A percentile compares a stretch with the other conserved stretches of the same genome.
These are phyloP conservation scores for Paecilomyces sp. DNA, from an alignment of 2,329 filamentous ascomycete genomes.

Conservation along the genomic window DNA sequence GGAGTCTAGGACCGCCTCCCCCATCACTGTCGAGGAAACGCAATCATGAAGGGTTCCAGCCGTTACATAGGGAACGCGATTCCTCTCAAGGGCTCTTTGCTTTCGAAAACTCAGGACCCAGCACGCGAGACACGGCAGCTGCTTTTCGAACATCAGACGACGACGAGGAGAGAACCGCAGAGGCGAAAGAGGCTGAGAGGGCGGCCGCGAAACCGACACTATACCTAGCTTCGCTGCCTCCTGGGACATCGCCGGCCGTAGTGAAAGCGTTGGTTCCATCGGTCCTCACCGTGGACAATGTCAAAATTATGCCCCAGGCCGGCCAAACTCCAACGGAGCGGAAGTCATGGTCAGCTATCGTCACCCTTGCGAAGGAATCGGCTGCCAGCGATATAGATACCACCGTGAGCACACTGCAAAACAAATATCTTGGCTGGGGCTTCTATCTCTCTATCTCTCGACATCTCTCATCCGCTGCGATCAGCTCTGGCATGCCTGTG, in stretches of 20 bases:
- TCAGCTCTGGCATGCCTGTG: conserved; percentile 49
- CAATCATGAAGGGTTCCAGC: conserved; percentile 33
- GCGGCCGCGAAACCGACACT: conserved; percentile 49
- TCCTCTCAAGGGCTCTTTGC: conserved; percentile 30
- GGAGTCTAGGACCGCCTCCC: conserved; percentile 38
- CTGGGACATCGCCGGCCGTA: conserved; percentile 42
- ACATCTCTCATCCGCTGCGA: conserved; percentile 69
- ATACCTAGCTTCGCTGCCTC: conserved; percentile 48
- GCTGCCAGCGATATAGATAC: conserved; percentile 76
- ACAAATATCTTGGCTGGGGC: conserved; percentile 77
- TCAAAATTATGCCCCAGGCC: conserved; percentile 60
- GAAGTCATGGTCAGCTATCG: conserved; percentile 69
- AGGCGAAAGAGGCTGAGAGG: conserved; percentile 37
- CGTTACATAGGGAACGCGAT: conserved; percentile 32
- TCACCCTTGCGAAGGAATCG: conserved; percentile 73
- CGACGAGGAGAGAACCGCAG: conserved; percentile 34
- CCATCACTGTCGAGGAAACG: conserved; percentile 36
- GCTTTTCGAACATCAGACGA: conserved; percentile 38
- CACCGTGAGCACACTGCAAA: conserved; percentile 69
- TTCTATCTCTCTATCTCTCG: conserved; percentile 74
- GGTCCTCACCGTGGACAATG: conserved; percentile 60
- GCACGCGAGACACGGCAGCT: conserved; percentile 24
- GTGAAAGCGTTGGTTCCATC: conserved; percentile 44
- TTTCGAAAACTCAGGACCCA: conserved; percentile 28
- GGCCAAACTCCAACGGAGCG: conserved; percentile 49